A percentile compares a stretch with the other conserved stretches of the same genome.
These are phyloP conservation scores for Eutrema japonicum DNA, from an alignment of 345 rosid genomes.

Conservation along the genomic window DNA sequence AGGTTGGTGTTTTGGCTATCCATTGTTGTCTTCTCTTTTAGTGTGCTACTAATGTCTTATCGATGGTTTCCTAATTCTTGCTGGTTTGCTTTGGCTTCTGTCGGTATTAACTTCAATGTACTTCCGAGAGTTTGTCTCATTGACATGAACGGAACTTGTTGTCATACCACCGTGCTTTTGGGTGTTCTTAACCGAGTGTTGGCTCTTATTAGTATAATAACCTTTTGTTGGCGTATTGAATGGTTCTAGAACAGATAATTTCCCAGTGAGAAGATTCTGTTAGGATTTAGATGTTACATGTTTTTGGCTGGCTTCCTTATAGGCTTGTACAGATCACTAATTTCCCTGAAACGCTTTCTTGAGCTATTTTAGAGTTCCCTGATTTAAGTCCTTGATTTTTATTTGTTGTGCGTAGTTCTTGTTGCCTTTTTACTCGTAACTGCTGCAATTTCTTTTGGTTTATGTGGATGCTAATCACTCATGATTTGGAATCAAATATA, in stretches of 20 bases:
- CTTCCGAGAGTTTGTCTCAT: conserved; percentile 25
- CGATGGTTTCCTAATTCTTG: not conserved
- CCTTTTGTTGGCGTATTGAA: not conserved
- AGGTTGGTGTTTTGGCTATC: conserved; percentile 63
- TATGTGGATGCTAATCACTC: conserved; percentile 18
- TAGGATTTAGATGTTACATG: not conserved
- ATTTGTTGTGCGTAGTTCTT: not conserved
- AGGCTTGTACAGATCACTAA: conserved; percentile 4
- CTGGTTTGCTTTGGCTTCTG: conserved; percentile 11
- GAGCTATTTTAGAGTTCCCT: not conserved
- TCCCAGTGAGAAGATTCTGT: not conserved
- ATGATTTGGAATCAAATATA: conserved; percentile 18
- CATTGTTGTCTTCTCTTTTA: conserved; percentile 16
- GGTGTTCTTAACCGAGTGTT: conserved; percentile 3
- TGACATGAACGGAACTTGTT: conserved; percentile 18
- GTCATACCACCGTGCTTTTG: not conserved
- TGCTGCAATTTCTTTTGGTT: not conserved
- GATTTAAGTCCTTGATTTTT: conserved; percentile 11
- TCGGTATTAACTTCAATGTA: conserved; percentile 12
- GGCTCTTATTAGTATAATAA: not conserved
- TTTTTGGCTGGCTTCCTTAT: conserved; percentile 15
- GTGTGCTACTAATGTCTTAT: conserved; percentile 20
- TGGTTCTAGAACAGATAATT: not conserved
- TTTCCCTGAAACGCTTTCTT: not conserved
- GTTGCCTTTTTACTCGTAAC: not conserved